Evolutionary conservation across 2,329 filamentous ascomycete species (phyloP), one percentile per base, ranked within the genome.

Genomic region (Corinectria fuckeliana): DNA sequence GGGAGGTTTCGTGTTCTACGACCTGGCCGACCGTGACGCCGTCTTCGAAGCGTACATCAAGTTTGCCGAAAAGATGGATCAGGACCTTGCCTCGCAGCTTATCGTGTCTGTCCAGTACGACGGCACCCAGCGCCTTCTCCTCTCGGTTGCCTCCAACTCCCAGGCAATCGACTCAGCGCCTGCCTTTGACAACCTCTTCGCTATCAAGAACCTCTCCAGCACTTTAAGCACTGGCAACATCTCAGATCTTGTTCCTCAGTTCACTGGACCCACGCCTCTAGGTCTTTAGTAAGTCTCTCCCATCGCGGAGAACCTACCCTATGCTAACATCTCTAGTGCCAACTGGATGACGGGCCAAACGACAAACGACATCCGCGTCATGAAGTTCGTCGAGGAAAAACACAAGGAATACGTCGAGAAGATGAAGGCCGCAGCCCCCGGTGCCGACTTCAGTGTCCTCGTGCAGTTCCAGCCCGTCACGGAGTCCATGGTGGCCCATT

Each of bases 271-370:
- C 36, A 74, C 72, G 1, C 71, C 72, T 13, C 66, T 74, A 0
- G 72, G 71, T 7, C 68, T 71, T 5, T 72, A 64, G 66, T 69
- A 61, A 41, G 63, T 47, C 3, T 9, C 6, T 13, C 2, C 14
- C 6, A 2, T 1, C 0, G 1, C 4, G 8, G 14, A 3, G 1
- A 18, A 8, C 10, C 6, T 7, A 14, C 6, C 5, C 10, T 5
- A 3, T 50, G 6, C 47, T 60, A 16, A 60, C 42, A 4, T 48
- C n/a, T 8, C 8, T 28, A 58, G 56, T 16, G 62, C 67, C 54
- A 74, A 74, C 58, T 77, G 75, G 75, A 67, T 74, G 60, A 71
- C 70, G 1, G 72, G 71, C 45, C 65, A 69, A 56, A 69, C 69
- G 21, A 65, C 62, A 14, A 69, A 71, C 45, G 69, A 72, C 53